Percentiles rank a stretch among this genome's conserved stretches.
These are phyloP conservation scores for Combretum micranthum DNA, from an alignment of 345 rosid genomes.

Conservation along the genomic window DNA sequence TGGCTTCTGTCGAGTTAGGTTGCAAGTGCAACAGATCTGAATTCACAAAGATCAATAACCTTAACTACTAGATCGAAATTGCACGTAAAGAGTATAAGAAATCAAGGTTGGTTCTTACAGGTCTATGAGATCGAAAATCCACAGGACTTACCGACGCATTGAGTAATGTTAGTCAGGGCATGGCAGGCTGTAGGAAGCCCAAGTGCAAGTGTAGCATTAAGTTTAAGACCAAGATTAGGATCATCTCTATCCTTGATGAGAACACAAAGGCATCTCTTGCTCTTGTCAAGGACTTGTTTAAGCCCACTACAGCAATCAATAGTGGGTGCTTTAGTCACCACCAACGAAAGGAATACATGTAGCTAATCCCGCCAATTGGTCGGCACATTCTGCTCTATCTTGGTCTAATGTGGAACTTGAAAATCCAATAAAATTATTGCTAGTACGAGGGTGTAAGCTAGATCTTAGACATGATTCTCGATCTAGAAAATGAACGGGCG, in stretches of 20 bases:
- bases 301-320: slow-evolving; percentile 70
- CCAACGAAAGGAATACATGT: slow-evolving; percentile 80
- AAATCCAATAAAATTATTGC: not conserved
- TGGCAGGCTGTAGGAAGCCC: slow-evolving; percentile 54
- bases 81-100: not conserved
- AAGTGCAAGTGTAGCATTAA: slow-evolving; percentile 58
- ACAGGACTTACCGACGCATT: slow-evolving; percentile 46
- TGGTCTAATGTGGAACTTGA: slow-evolving; percentile 33
- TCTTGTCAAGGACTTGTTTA: slow-evolving; percentile 43
- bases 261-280: slow-evolving; percentile 66
- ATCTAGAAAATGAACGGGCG: too few species aligned
- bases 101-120: too few species aligned
- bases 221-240: slow-evolving; percentile 60
- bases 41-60: not conserved
- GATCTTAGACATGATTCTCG: too few species aligned
- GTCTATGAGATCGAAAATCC: not conserved
- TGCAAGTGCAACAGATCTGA: slow-evolving; percentile 20
- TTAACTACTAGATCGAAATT: not conserved
- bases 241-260: slow-evolving; percentile 62
- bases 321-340: slow-evolving; percentile 37
- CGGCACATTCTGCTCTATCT: slow-evolving; percentile 65
- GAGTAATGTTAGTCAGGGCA: slow-evolving; percentile 37
- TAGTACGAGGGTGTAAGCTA: not conserved
- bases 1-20: slow-evolving; percentile 16
- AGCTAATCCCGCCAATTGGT: slow-evolving; percentile 60